Percentiles rank a stretch among this genome's conserved stretches.
Conservation (phyloP, 331 rosid species). For the Malus hybrid region DNA sequence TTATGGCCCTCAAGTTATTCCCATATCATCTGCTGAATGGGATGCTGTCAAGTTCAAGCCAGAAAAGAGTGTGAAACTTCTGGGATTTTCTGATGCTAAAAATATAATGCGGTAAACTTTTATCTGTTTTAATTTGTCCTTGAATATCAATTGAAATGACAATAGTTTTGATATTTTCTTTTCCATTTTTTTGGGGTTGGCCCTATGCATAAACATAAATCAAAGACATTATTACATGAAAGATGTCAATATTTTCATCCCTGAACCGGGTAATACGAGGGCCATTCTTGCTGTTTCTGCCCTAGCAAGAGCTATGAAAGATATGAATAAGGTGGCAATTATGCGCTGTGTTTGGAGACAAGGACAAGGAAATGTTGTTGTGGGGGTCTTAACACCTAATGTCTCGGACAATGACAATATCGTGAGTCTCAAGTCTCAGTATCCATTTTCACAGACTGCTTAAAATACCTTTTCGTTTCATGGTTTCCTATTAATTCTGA, state of each 20-base stretch:
- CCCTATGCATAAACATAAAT: slow-evolving; percentile 7
- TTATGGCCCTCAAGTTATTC: slow-evolving; percentile 93
- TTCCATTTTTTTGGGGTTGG: slow-evolving; percentile 2
- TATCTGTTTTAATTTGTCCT: slow-evolving; percentile 11
- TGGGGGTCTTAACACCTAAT: slow-evolving; percentile 82
- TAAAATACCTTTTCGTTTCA: not conserved
- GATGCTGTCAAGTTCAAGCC: slow-evolving; percentile 86
- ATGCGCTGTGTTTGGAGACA: slow-evolving; percentile 87
- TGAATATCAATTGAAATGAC: not conserved
- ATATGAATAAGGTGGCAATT: slow-evolving; percentile 74
- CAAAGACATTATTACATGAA: slow-evolving; percentile 79
- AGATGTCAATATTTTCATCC: slow-evolving; percentile 65
- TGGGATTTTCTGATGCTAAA: slow-evolving; percentile 74
- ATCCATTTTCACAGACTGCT: not conserved
- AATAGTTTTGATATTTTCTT: slow-evolving; percentile 4
- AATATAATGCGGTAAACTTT: slow-evolving; percentile 54
- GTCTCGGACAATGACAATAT: slow-evolving; percentile 47
- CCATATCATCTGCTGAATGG: slow-evolving; percentile 78
- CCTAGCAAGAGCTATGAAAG: slow-evolving; percentile 87
- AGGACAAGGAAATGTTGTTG: slow-evolving; percentile 59
- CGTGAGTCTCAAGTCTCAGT: slow-evolving; percentile 42
- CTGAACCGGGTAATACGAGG: slow-evolving; percentile 63
- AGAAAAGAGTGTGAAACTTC: slow-evolving; percentile 84
- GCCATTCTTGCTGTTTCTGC: slow-evolving; percentile 75
- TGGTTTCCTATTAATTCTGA: slow-evolving; percentile 10